Conservation (phyloP, 2,329 filamentous ascomycete genomes). For the Chaetothyriales sp. region DNA sequence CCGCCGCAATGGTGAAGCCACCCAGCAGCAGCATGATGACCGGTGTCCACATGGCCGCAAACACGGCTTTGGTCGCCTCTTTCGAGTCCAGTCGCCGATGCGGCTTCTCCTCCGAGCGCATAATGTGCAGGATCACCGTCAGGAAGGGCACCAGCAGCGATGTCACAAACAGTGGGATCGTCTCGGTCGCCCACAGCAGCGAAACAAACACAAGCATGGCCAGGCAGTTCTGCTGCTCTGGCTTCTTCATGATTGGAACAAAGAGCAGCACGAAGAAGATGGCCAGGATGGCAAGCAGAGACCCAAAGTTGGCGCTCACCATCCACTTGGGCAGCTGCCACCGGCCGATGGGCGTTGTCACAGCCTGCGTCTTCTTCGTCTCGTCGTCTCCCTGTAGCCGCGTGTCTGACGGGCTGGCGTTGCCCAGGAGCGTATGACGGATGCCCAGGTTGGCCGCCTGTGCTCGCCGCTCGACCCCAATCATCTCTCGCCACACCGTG, state of each 20-base stretch:
- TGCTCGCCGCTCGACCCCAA: constrained; percentile 87
- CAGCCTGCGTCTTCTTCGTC: constrained; percentile 45
- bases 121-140: constrained; percentile 71
- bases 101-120: constrained; percentile 58
- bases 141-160: constrained; percentile 88
- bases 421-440: constrained; percentile 61
- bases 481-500: constrained; percentile 97
- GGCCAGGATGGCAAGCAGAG: constrained; percentile 52
- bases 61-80: constrained; percentile 67
- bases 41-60: constrained; percentile 95
- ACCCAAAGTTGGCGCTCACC: constrained; percentile 65
- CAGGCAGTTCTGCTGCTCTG: constrained; percentile 90
- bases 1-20: constrained; percentile 89
- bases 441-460: constrained; percentile 84
- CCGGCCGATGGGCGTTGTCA: constrained; percentile 65
- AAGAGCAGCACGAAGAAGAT: constrained; percentile 62
- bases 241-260: constrained; percentile 66
- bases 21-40: constrained; percentile 97
- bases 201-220: constrained; percentile 89
- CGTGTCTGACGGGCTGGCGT: constrained; percentile 51
- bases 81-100: constrained; percentile 61
- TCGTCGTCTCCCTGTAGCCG: constrained; percentile 70
- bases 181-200: constrained; percentile 91
- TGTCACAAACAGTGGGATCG: constrained; percentile 92
- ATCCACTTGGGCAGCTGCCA: constrained; percentile 68